Base-by-base conservation (phyloP, 495 filamentous ascomycete species). In the Hypoxylon fragiforme region DNA sequence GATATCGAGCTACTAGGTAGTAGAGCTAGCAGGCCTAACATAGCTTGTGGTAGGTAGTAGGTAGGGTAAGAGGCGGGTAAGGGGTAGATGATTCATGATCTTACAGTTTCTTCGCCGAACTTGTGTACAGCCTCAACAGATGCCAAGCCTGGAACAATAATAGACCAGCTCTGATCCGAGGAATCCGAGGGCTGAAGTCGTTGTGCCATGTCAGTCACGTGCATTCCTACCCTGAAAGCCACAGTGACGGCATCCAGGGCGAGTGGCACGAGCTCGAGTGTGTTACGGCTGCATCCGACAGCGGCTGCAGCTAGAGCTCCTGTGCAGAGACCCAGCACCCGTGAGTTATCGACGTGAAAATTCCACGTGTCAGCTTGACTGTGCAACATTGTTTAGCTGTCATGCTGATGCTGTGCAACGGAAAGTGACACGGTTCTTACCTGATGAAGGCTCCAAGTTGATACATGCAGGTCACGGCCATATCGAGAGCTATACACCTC, bases 181-280 rank as follows among this genome's bases (percentile, higher is more conserved):
- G 49, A 16, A 24, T 4, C 30, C 13, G 43, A 13, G 11, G 44
- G 14, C 9, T 36, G 22, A 8, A 56, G 15, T 3, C 52, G 37
- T 22, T 34, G 22, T 38, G 37, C 28, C 18, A 49, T 36, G 20
- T 49, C 31, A 9, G 45, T 43, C 7, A 56, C 52, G 21, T 72
- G 77, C 2, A 79, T 62, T 12, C 86, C 87, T 7, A 80, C 65
- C 36, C 85, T 71, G 50, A 90, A 84, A 20, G 87, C 79, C 39
- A 88, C 68, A 37, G 81, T 68, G 3, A 89, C 83, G 1, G 77
- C 76, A 57, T 87, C 77, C 16, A 86, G 79, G n/a, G 79, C 85
- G 9, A 81, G 64, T 2, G 77, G 70, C 12, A 89, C 65, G 1
- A 91, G 69, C 28, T 86, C 83, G 14, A 79, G 72, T 13, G 86